Evolutionary conservation across 257 asterid species (phyloP).

Genomic region (Nicotiana obtusifolia): DNA sequence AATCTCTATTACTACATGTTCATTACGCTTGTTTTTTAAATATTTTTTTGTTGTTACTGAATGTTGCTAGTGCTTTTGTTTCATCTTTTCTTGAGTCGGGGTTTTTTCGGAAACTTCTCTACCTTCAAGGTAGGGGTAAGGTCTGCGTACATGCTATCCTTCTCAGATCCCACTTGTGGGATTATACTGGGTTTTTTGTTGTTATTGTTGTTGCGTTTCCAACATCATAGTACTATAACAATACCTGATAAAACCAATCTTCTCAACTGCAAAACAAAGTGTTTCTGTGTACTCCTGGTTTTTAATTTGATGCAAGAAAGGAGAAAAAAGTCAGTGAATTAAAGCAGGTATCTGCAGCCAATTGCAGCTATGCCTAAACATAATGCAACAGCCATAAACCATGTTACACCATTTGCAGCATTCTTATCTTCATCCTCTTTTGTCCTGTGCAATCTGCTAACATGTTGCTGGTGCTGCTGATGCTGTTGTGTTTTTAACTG

Average conservation of each 20-base stretch:
- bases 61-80: too few species aligned
- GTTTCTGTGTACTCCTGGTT: neutral
- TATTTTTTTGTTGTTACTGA: too few species aligned
- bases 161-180: too few species aligned
- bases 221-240: neutral
- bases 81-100: too few species aligned
- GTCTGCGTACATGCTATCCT: too few species aligned
- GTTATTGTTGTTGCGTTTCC: neutral
- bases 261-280: neutral
- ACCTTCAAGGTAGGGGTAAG: too few species aligned
- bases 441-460: neutral
- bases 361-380: conserved; percentile 43
- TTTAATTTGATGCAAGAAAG: neutral
- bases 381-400: conserved; percentile 32
- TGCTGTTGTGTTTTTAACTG: conserved; percentile 15
- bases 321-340: neutral
- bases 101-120: too few species aligned
- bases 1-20: too few species aligned
- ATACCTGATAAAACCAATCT: neutral
- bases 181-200: too few species aligned
- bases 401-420: conserved; percentile 14
- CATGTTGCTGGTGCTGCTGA: neutral
- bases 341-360: conserved; percentile 20
- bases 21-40: too few species aligned
- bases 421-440: conserved; percentile 13